Conservation (phyloP, 768 basidiomycete species). For the Kwoniella bestiolae region DNA sequence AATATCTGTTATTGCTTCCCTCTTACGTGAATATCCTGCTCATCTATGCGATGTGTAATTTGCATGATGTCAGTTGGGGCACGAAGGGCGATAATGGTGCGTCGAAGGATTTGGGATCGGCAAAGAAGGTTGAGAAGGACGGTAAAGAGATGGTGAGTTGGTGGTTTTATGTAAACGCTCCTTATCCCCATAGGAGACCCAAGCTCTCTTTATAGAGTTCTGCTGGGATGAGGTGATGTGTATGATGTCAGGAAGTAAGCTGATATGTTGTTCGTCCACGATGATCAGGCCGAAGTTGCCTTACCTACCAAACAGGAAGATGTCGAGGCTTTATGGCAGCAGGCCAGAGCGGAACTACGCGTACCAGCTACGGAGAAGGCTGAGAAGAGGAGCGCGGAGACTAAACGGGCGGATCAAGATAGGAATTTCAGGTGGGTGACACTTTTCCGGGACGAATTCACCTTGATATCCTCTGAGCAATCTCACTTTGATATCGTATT, state of each 20-base stretch:
- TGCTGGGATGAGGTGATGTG: no score
- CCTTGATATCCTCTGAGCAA: no score
- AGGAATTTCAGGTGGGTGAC: constrained; percentile 46
- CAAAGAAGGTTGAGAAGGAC: constrained; percentile 81
- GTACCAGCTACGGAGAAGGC: constrained; percentile 72
- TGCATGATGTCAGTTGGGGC: constrained; percentile 84
- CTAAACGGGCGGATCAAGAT: constrained; percentile 75
- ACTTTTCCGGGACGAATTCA: no score
- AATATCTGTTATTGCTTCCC: constrained; percentile 56
- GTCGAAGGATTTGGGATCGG: constrained; percentile 83
- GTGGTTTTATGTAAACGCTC: no score
- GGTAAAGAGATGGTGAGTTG: constrained; percentile 78
- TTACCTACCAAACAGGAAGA: constrained; percentile 81
- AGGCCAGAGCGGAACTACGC: constrained; percentile 72
- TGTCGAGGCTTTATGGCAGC: constrained; percentile 82
- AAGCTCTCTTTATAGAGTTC: no score
- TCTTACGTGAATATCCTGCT: constrained; percentile 56
- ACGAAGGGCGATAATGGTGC: constrained; percentile 88
- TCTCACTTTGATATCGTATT: no score
- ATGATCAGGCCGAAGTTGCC: constrained; percentile 67
- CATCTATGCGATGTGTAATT: constrained; percentile 56
- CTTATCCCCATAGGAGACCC: no score
- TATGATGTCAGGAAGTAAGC: not conserved
- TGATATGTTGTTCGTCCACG: not conserved
- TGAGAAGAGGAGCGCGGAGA: constrained; percentile 81